Conservation (phyloP, 2,329 filamentous ascomycete species). For the Sordariomycetes sp. region DNA sequence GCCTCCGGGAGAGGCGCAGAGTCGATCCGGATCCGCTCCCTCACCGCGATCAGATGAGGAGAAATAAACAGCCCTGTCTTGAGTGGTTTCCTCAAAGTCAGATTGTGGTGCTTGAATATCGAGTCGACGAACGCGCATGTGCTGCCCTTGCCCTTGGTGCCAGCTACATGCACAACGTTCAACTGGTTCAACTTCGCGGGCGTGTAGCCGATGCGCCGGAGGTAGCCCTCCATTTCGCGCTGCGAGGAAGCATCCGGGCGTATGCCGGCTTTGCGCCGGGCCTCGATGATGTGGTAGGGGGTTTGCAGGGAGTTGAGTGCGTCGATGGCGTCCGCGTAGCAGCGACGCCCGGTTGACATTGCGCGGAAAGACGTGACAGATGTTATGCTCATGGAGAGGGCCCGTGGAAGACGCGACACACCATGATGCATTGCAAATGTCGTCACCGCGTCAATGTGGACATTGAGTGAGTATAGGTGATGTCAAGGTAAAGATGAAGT, state of each 20-base stretch:
- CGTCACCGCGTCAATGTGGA: no score
- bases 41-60: slow-evolving; percentile 57
- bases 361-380: neutral
- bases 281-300: slow-evolving; percentile 73
- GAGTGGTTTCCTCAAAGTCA: slow-evolving; percentile 18
- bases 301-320: slow-evolving; percentile 86
- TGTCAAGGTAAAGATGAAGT: no score
- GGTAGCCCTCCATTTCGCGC: slow-evolving; percentile 72
- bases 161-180: slow-evolving; percentile 61
- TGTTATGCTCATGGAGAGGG: neutral
- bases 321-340: slow-evolving; percentile 68
- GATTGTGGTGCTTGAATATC: slow-evolving; percentile 46
- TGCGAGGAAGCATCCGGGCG: slow-evolving; percentile 62
- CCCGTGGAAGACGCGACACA: neutral
- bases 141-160: slow-evolving; percentile 71
- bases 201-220: slow-evolving; percentile 69
- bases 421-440: neutral
- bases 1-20: slow-evolving; percentile 46
- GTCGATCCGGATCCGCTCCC: slow-evolving; percentile 58
- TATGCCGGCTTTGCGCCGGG: slow-evolving; percentile 64
- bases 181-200: slow-evolving; percentile 45
- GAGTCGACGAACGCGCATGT: slow-evolving; percentile 60
- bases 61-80: slow-evolving; percentile 59
- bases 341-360: neutral
- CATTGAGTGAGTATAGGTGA: no score